Evolutionary conservation across 257 asterid genomes (phyloP), one percentile per base, ranked within the genome.

Genomic region (Capsicum rhomboideum): DNA sequence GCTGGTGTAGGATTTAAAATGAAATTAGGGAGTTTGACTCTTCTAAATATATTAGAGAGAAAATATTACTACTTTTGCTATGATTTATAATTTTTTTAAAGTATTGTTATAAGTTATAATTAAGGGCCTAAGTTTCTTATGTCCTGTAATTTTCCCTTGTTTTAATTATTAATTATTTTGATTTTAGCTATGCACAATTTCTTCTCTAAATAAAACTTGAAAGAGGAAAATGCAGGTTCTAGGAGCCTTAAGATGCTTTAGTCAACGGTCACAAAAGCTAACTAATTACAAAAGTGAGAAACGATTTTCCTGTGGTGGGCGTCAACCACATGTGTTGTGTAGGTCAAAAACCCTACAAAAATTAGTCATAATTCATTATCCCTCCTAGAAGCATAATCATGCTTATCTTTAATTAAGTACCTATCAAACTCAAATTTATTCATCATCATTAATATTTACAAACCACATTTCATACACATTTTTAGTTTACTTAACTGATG

Each of bases 261-360:
- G 67, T 89, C 83, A 89, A 90, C 96, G 98, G 86, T 93, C 93
- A 92, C 90, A 9, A 59, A 80, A 26, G 78, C 83, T 77, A 67
- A 67, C 4, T 67, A 67, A 34, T 67, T 66, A 83, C 80, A 34
- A 79, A 69, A 55, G 82, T 81, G 12, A 72, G 72, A 85, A 75
- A 16, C 8, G 1, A 44, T 44, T 72, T 44, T 21, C 44, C 20
- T 77, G n/a, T 79, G 80, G 80, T 72, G 80, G 80, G 58, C 40
- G 56, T 72, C 58, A 72, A 58, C 28, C 87, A 75, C 74, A 79
- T 85, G 90, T 97, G 98, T 90, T 89, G 90, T 96, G 97, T 93
- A 83, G 97, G 89, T 93, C 80, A 93, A 97, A 91, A 83, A 84
- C 69, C 77, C 55, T 69, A 77, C 77, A 68, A 68, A 34, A 34